phyloP scores from a whole-genome alignment of 2,329 filamentous ascomycete species.

The Botryotinia globosa region DNA sequence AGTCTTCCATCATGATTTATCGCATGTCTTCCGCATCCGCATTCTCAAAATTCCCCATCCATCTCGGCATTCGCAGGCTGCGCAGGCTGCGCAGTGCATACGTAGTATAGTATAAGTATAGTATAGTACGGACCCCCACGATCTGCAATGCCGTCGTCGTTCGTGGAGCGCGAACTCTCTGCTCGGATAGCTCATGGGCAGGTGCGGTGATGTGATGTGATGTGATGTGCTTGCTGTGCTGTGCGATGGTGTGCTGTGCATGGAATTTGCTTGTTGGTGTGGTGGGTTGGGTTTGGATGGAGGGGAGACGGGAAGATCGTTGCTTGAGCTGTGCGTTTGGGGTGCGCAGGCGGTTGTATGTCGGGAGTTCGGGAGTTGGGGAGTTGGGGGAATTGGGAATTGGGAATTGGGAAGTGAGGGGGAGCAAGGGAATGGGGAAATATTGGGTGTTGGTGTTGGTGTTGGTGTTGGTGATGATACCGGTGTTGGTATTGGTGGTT shows the following conservation, averaged over 20 bases:
- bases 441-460: neutral
- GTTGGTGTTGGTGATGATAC: neutral
- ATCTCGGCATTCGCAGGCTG: neutral
- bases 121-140: neutral
- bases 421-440: neutral
- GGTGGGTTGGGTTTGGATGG: neutral
- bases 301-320: neutral
- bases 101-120: neutral
- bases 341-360: neutral
- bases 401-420: neutral
- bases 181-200: neutral
- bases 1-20: neutral
- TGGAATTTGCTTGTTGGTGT: neutral
- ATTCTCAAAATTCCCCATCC: neutral
- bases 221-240: neutral
- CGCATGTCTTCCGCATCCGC: neutral
- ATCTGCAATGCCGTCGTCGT: neutral
- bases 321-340: slow-evolving; percentile 16
- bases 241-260: neutral
- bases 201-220: neutral
- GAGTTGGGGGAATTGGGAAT: neutral
- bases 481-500: neutral
- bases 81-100: neutral
- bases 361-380: neutral
- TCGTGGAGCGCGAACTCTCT: neutral